phyloP scores from a whole-genome alignment of 129 eudicot species.

The Gnaphalium uliginosum region DNA sequence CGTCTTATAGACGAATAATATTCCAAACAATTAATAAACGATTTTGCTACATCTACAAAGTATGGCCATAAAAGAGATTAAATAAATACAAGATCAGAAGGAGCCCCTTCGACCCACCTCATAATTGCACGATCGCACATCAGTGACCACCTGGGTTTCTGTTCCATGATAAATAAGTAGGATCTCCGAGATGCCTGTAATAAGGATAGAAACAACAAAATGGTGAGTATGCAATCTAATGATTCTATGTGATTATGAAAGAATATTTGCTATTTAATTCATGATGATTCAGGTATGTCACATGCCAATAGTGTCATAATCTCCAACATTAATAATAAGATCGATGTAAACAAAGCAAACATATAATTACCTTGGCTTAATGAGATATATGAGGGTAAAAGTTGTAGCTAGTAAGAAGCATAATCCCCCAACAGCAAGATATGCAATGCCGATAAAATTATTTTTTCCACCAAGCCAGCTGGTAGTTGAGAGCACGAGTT shows the following conservation, averaged over 20 bases:
- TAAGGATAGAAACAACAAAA: background rate
- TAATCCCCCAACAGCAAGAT: slow-evolving; percentile 88
- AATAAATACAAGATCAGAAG: slow-evolving; percentile 34
- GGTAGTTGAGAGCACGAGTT: slow-evolving; percentile 90
- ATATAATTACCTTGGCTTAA: slow-evolving; percentile 73
- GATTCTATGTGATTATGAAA: background rate
- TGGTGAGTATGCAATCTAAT: background rate
- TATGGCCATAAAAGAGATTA: slow-evolving; percentile 16
- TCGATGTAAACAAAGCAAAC: background rate
- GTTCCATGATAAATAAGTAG: slow-evolving; percentile 89
- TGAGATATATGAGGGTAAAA: slow-evolving; percentile 71
- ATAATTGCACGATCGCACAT: slow-evolving; percentile 29
- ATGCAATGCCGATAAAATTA: slow-evolving; percentile 91
- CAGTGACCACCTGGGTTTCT: slow-evolving; percentile 77
- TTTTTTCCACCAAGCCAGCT: slow-evolving; percentile 99
- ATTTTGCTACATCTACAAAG: slow-evolving; percentile 22
- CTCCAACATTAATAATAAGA: background rate
- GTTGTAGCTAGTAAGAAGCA: slow-evolving; percentile 75
- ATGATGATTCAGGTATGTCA: background rate
- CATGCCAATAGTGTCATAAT: background rate
- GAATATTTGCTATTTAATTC: slow-evolving; percentile 11
- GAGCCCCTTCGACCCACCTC: slow-evolving; percentile 25
- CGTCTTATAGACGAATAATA: background rate
- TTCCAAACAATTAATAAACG: slow-evolving; percentile 9
- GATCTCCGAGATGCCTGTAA: slow-evolving; percentile 91